These are phyloP conservation scores for Geotrichum restrictum DNA, from an alignment of 1,139 yeast species.

Conservation along the genomic window DNA sequence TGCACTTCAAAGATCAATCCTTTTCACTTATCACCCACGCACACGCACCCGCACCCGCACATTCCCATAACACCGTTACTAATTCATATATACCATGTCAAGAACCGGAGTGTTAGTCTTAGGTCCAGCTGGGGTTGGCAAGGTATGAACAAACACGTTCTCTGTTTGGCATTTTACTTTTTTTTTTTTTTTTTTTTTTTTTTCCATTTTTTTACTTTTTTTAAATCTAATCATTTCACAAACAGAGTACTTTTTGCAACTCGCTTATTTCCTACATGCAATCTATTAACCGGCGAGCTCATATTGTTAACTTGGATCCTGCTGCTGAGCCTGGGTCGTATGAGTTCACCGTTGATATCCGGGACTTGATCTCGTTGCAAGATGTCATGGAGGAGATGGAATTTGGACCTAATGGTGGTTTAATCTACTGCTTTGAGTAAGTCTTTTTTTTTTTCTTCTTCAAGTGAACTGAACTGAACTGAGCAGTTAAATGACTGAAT, in stretches of 20 bases:
- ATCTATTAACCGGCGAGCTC: conserved; percentile 86
- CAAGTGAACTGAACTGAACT: not conserved
- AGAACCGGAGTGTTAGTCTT: conserved; percentile 91
- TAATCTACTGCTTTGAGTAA: conserved; percentile 81
- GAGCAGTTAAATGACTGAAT: too few species aligned
- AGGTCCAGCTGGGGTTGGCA: conserved; percentile 98
- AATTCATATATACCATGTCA: conserved; percentile 63
- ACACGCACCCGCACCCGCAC: not conserved
- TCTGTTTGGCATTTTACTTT: too few species aligned
- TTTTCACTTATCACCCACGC: not conserved
- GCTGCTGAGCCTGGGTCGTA: conserved; percentile 93
- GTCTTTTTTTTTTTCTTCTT: too few species aligned
- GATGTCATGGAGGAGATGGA: conserved; percentile 97
- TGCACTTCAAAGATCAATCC: too few species aligned
- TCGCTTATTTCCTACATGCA: conserved; percentile 85
- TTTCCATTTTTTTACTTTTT: too few species aligned
- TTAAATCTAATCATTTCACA: too few species aligned
- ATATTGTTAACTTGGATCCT: conserved; percentile 91
- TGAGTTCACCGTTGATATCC: conserved; percentile 87
- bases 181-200: too few species aligned
- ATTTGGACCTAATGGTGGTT: conserved; percentile 93
- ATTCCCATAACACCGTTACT: too few species aligned
- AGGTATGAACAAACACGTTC: conserved; percentile 32
- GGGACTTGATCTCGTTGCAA: conserved; percentile 83
- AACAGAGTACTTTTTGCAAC: conserved; percentile 72